Evolutionary conservation across 768 basidiomycete species (phyloP), one percentile per base, ranked within the genome.

Genomic region (Auricularia sp.): DNA sequence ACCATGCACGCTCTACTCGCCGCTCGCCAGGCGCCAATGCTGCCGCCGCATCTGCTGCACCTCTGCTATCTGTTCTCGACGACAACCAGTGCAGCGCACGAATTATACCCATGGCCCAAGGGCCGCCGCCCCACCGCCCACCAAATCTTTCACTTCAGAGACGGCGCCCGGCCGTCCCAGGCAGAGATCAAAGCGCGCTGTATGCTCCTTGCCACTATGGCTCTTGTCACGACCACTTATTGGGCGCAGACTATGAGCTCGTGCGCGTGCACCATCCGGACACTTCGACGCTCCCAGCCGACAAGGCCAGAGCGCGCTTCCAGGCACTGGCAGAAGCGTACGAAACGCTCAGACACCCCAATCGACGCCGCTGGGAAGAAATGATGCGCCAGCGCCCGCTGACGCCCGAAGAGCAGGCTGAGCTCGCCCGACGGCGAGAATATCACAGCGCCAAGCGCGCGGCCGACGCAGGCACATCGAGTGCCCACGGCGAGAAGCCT

Each of bases 201-300:
- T 51, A 51, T 6, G 47, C 21, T 45, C 6, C 34, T 33, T 29
- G 29, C 11, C 54, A 64, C 34, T 21, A 3, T 54, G 37, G 13
- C 5, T 10, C n/a, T 21, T n/a, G n/a, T 13, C 16, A 45, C 1
- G n/a, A 3, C 18, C 18, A 13, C 35, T 14, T 1, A 24, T 5
- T 45, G 14, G 13, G 39, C 10, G 18, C 63, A 89, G 89, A 90
- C 72, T 90, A 86, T 69, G 89, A 90, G 36, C 81, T 91, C 47
- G 89, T 88, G 45, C 84, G 85, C 56, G 71, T 78, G 10, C 83
- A 90, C 70, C 90, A 92, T 70, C 89, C 90, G 3, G 89, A 92
- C 71, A 83, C 84, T 3, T 75, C 78, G 3, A 71, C 69, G 21
- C 66, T 85, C 21, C 71, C 82, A 1, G 71, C 82, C 5, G 70